Percentiles rank a stretch among this genome's conserved stretches.
phyloP scores from a whole-genome alignment of 2,329 filamentous ascomycete species.

The Rutstroemia sp. region DNA sequence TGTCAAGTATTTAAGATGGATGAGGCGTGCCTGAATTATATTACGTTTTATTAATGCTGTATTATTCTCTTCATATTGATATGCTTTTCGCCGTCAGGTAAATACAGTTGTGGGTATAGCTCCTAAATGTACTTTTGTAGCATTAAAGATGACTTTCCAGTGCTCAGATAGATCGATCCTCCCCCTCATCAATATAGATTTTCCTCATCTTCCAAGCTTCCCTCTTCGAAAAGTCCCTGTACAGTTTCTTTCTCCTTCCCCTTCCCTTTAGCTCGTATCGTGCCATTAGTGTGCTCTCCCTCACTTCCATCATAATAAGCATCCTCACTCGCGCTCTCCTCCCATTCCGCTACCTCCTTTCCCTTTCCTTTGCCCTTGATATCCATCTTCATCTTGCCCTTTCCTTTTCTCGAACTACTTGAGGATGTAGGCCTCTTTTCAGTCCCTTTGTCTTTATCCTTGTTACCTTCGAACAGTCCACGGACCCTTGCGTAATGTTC shows the following conservation, averaged over 20 bases:
- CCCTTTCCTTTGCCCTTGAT: slow-evolving; percentile 28
- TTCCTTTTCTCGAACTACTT: slow-evolving; percentile 18
- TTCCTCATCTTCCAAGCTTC: slow-evolving; percentile 28
- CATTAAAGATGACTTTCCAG: too few species aligned
- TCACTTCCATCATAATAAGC: slow-evolving; percentile 12
- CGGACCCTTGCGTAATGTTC: slow-evolving; percentile 85
- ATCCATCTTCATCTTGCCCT: slow-evolving; percentile 14
- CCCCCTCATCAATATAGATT: slow-evolving; percentile 28
- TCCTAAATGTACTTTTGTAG: too few species aligned
- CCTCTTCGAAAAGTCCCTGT: slow-evolving; percentile 15
- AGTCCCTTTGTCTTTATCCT: slow-evolving; percentile 28
- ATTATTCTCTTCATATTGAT: too few species aligned
- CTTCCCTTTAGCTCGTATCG: slow-evolving; percentile 24
- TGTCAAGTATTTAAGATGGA: too few species aligned
- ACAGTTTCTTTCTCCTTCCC: slow-evolving; percentile 49
- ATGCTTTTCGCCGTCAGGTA: too few species aligned
- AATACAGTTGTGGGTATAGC: too few species aligned
- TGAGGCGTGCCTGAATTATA: too few species aligned
- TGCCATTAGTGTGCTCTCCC: slow-evolving; percentile 6
- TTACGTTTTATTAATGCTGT: too few species aligned
- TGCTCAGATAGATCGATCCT: not conserved
- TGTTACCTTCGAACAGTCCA: slow-evolving; percentile 67
- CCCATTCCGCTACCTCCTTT: slow-evolving; percentile 31
- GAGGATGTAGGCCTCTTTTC: slow-evolving; percentile 1
- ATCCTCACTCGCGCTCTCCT: slow-evolving; percentile 28